Evolutionary conservation across 257 asterid genomes (phyloP), one percentile per base, ranked within the genome.

Genomic region (Verbascum thapsus): DNA sequence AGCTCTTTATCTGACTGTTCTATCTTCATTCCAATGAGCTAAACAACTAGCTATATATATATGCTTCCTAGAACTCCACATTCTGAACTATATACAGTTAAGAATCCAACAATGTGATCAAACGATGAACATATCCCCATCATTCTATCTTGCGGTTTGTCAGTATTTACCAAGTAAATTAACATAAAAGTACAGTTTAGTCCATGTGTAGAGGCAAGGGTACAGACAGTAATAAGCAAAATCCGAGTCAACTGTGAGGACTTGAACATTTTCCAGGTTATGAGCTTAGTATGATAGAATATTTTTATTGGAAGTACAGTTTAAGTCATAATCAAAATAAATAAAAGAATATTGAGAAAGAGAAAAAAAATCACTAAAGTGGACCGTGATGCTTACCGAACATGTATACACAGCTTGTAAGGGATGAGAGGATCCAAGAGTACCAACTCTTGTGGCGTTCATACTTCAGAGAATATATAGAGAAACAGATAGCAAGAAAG

Each of bases 361-460:
- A 54, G 15, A 22, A 44, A 32, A 15, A 26, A 51, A 53, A 22
- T 52, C 60, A 37, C n/a, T 18, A 26, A 53, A 61, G 15, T 80
- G 64, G 66, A 67, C 61, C 20, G n/a, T 61, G 54, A 68, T 47
- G 68, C 95, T 83, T 63, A 92, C 97, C 97, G 30, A 92, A 92
- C 99, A 92, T 92, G 80, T 92, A 92, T 72, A 92, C 99, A 7
- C 99, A 92, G 81, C 96, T 92, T 34, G 99, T 89, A 47, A 92
- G 88, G 72, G 99, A 92, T 53, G 95, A 85, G 26, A 92, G 96
- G 66, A 90, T 90, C 95, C 97, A 92, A 23, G 99, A 92, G 67
- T 92, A 92, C 99, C 99, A 92, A 84, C 97, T 92, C 90, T 74
- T 90, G 84, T 92, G 97, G 58, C 81, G 91, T 60, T 94, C 99